Evolutionary conservation across 23 red algal species (phyloP), one percentile per base, ranked within the genome.

Genomic region (Porphyridium purpureum): DNA sequence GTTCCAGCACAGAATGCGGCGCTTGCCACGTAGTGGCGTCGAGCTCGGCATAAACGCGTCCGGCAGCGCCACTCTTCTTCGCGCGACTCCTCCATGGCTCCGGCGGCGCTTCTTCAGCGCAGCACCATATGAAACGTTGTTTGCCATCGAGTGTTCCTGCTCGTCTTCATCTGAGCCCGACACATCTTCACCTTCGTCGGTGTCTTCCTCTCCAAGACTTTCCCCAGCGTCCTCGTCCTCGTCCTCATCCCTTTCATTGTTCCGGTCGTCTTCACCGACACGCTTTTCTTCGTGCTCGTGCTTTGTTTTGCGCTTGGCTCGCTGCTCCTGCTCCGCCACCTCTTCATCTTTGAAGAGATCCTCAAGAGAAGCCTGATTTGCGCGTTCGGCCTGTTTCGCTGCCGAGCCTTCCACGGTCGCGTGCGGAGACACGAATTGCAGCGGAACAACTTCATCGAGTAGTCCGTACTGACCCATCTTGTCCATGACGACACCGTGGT

Each of bases 1-100:
- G 30, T 65, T 79, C 83, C 83, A 92, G 14, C 54, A 46, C 1
- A 92, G 35, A 46, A 92, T 65, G 29, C 54, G 66, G 29, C 17
- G 11, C 17, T 17, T 44, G 38, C 11, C 11, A 11, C 38, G 38
- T 11, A 66, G 27, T 2, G 65, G 64, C 21, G 77, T 83, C n/a
- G 64, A 36, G 7, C 55, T 44, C 15, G 77, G 66, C 38, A 72
- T 72, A 42, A 83, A 83, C 2, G 77, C 11, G 17, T 14, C 5
- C 6, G 52, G 14, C 52, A 6, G 14, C 52, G 27, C 5, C 5
- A 4, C 27, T 24, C 4, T 20, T 24, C 53, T 57, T 35, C 19
- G 3, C 11, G 17, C 14, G 2, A 2, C 15, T 22, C 52, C 2
- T 22, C 52, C n/a, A 2, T 4, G 5, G 14, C 32, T 3, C 29